Percentiles rank a stretch among this genome's conserved stretches.
These are phyloP conservation scores for Gossypium davidsonii DNA, from an alignment of 441 rosid species.

Conservation along the genomic window DNA sequence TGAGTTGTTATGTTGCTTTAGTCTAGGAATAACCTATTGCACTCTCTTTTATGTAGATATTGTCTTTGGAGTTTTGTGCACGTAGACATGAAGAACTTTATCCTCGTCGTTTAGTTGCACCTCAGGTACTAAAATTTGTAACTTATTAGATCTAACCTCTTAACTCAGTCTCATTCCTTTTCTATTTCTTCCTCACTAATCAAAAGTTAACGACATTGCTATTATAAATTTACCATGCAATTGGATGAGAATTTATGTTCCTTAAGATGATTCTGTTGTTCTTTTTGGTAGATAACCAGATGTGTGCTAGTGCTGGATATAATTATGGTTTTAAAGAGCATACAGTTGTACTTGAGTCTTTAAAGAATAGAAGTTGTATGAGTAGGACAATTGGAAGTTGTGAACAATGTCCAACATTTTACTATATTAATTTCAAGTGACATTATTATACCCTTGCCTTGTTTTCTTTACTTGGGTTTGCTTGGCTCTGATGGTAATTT, in stretches of 20 bases:
- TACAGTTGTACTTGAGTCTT: neutral
- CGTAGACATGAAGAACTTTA: slow-evolving; percentile 92
- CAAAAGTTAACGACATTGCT: neutral
- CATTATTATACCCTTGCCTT: neutral
- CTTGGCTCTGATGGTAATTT: neutral
- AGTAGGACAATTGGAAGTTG: neutral
- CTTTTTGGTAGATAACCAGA: neutral
- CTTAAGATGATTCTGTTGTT: neutral
- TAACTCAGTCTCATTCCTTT: neutral
- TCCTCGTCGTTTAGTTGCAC: slow-evolving; percentile 91
- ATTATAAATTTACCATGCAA: neutral
- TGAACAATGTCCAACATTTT: neutral
- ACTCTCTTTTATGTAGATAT: slow-evolving; percentile 44
- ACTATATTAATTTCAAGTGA: neutral
- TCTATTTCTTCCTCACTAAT: neutral
- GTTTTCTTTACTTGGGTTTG: neutral
- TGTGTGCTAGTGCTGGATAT: neutral
- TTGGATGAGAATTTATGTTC: neutral
- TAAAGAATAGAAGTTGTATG: neutral
- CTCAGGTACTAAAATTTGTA: slow-evolving; percentile 52
- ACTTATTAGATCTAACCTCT: neutral
- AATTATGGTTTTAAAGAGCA: neutral
- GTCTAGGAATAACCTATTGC: slow-evolving; percentile 7
- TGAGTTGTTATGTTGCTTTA: neutral
- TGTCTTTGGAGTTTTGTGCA: slow-evolving; percentile 98